phyloP scores from a whole-genome alignment of 169 alveolate genomes.

The Amoebophrya sp. region DNA sequence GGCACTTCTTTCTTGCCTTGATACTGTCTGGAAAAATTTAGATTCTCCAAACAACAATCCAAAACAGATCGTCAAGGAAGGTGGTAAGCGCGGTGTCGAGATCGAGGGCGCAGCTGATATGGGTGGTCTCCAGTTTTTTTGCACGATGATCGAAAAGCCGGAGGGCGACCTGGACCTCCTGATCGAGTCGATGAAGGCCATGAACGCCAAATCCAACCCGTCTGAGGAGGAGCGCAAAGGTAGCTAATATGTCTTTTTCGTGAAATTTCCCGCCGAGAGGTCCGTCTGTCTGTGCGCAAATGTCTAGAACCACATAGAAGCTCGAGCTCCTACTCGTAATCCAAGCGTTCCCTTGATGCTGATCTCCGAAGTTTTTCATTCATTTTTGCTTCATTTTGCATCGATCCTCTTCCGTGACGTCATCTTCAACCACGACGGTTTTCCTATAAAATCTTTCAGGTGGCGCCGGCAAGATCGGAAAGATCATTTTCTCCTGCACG shows the following conservation, averaged over 20 bases:
- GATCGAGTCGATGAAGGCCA: constrained; percentile 25
- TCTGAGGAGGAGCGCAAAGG: constrained; percentile 19
- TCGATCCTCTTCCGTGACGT: too few species aligned
- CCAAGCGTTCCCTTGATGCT: too few species aligned
- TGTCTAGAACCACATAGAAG: too few species aligned
- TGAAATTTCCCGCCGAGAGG: too few species aligned
- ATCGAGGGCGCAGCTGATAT: constrained; percentile 50
- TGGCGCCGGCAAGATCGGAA: constrained; percentile 1
- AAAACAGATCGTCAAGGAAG: constrained; percentile 45
- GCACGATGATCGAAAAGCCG: neutral
- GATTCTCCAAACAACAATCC: too few species aligned
- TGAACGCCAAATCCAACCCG: constrained; percentile 15
- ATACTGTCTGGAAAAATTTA: too few species aligned
- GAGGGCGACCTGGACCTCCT: constrained; percentile 12
- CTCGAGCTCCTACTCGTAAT: too few species aligned
- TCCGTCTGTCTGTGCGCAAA: too few species aligned
- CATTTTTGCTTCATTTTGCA: too few species aligned
- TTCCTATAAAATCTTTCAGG: neutral
- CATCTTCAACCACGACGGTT: too few species aligned
- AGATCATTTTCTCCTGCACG: neutral
- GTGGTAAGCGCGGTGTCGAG: constrained; percentile 52
- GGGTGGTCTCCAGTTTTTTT: constrained; percentile 46
- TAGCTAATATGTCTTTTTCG: neutral
- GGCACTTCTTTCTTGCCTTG: too few species aligned
- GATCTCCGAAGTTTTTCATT: too few species aligned